A percentile compares a stretch with the other conserved stretches of the same genome.
These are phyloP conservation scores for Fusarium nygamai DNA, from an alignment of 2,329 filamentous ascomycete genomes.

Conservation along the genomic window DNA sequence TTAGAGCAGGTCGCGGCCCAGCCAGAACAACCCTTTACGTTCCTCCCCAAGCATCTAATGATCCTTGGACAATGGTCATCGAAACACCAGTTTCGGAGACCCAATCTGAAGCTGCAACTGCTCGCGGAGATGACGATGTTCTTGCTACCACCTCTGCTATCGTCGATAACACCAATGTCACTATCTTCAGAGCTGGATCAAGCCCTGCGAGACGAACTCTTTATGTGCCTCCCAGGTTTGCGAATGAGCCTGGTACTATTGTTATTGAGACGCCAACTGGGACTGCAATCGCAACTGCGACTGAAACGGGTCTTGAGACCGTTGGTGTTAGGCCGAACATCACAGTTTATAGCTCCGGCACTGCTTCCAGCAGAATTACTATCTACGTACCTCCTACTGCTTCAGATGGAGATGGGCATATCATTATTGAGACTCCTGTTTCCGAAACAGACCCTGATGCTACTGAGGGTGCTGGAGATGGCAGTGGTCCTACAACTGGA, in stretches of 20 bases:
- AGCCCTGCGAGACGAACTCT: background rate
- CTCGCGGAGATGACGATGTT: background rate
- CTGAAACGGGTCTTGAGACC: background rate
- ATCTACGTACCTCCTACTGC: background rate
- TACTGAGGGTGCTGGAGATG: background rate
- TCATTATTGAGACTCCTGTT: background rate
- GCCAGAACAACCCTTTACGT: conserved; percentile 5
- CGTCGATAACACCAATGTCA: conserved; percentile 10
- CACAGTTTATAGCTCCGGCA: background rate
- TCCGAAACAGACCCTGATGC: fast-evolving
- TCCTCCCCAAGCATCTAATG: background rate
- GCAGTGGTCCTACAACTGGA: background rate
- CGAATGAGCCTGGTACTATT: conserved; percentile 1
- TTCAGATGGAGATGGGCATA: background rate
- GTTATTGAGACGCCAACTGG: conserved; percentile 3
- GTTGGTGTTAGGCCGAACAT: background rate
- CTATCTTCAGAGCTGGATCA: background rate
- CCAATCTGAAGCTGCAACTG: conserved; percentile 10
- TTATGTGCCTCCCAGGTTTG: background rate
- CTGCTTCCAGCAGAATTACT: background rate
- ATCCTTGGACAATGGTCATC: conserved; percentile 5
- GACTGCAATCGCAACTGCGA: background rate
- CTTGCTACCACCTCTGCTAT: background rate
- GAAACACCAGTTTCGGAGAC: conserved; percentile 13
- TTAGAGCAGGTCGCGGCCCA: background rate